Evolutionary conservation across 2,329 filamentous ascomycete species (phyloP).

Genomic region (Colletotrichum melonis): DNA sequence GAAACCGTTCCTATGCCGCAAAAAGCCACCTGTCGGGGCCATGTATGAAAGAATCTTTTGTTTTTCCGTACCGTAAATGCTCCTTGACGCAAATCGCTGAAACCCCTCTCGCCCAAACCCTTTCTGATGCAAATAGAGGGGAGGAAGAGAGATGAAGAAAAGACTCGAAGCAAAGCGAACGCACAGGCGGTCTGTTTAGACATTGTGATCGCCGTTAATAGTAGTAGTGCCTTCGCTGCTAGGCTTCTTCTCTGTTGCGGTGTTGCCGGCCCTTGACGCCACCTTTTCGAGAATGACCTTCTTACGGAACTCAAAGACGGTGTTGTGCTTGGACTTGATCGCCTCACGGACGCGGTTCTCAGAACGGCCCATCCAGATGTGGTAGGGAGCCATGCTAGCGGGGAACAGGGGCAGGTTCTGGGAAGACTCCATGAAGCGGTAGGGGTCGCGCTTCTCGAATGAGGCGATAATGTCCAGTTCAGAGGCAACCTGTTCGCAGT

Average conservation of each 20-base stretch:
- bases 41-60: constrained; percentile 6
- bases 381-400: constrained; percentile 53
- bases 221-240: constrained; percentile 30
- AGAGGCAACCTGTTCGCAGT: constrained; percentile 78
- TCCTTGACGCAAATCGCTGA: constrained; percentile 28
- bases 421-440: constrained; percentile 50
- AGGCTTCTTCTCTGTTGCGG: constrained; percentile 17
- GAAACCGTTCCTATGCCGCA: constrained; percentile 15
- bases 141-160: constrained; percentile 13
- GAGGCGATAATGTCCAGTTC: constrained; percentile 80
- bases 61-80: constrained; percentile 33
- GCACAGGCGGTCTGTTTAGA: neutral
- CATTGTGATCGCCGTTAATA: constrained; percentile 28
- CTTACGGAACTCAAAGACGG: constrained; percentile 36
- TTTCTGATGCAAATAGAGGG: neutral
- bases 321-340: constrained; percentile 53
- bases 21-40: constrained; percentile 12
- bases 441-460: constrained; percentile 34
- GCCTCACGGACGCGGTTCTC: constrained; percentile 52
- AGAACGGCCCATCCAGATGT: constrained; percentile 53
- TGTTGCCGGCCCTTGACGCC: constrained; percentile 7
- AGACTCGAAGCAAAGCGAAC: neutral
- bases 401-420: constrained; percentile 68
- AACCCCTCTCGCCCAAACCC: constrained; percentile 14
- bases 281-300: constrained; percentile 32